A percentile compares a stretch with the other conserved stretches of the same genome.
These are phyloP conservation scores for Quercus parvula DNA, from an alignment of 306 rosid species.

Conservation along the genomic window DNA sequence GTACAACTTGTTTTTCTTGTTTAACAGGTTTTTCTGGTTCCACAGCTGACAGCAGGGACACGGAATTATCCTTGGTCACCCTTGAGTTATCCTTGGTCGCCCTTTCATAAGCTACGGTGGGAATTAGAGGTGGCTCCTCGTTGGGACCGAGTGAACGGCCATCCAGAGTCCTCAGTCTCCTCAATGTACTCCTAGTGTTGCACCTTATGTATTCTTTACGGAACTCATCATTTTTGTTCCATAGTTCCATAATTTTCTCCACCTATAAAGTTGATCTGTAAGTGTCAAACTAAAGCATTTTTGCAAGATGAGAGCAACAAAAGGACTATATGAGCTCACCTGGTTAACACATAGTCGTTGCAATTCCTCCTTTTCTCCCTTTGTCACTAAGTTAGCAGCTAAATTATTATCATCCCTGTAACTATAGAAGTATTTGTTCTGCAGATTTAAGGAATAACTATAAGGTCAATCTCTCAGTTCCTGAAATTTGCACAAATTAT, in stretches of 20 bases:
- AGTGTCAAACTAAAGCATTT: conserved; percentile 23
- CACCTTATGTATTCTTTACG: conserved; percentile 60
- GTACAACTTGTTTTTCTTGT: conserved; percentile 27
- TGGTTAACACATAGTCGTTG: conserved; percentile 59
- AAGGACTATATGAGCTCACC: conserved; percentile 39
- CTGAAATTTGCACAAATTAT: background rate
- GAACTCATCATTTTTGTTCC: conserved; percentile 66
- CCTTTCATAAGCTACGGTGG: conserved; percentile 34
- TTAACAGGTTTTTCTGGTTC: conserved; percentile 42
- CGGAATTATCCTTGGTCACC: conserved; percentile 30
- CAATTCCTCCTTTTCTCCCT: conserved; percentile 55
- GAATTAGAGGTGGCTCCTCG: conserved; percentile 70
- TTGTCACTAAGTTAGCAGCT: conserved; percentile 44
- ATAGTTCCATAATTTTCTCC: conserved; percentile 58
- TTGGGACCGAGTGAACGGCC: conserved; percentile 82
- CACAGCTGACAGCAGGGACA: conserved; percentile 25
- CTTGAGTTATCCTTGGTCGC: conserved; percentile 37
- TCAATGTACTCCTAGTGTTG: conserved; percentile 76
- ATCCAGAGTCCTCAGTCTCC: conserved; percentile 76
- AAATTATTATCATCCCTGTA: conserved; percentile 46
- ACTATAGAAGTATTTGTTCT: conserved; percentile 65
- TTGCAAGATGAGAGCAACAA: conserved; percentile 1
- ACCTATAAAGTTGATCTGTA: conserved; percentile 39
- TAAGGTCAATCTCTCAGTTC: conserved; percentile 22
- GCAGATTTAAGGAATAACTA: conserved; percentile 27